phyloP scores from a whole-genome alignment of 1,284 basidiomycete species.

The Puccinia polysora region DNA sequence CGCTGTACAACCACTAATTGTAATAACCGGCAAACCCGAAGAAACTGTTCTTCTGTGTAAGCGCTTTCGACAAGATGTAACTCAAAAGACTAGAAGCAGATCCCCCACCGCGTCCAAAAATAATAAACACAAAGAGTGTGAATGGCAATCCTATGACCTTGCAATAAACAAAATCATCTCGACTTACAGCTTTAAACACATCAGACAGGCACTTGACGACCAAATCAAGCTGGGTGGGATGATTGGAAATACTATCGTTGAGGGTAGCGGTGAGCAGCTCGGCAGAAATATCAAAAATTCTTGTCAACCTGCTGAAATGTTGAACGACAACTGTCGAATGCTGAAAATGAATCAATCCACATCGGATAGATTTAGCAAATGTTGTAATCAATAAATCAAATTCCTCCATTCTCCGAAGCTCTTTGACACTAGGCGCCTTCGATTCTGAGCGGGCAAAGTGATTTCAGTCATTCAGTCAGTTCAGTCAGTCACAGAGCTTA shows the following conservation, averaged over 20 bases:
- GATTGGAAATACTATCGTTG: constrained; percentile 6
- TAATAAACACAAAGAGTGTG: no score
- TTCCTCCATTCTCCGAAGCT: constrained; percentile 20
- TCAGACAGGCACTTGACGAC: constrained; percentile 22
- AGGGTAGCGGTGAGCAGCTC: constrained; percentile 19
- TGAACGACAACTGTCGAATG: constrained; percentile 22
- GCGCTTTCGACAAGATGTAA: constrained; percentile 5
- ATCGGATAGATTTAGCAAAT: constrained; percentile 35
- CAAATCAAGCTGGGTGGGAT: neutral
- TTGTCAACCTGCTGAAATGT: constrained; percentile 28
- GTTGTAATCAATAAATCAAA: constrained; percentile 42
- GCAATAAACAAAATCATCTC: neutral
- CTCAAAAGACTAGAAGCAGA: constrained; percentile 43
- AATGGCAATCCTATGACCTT: neutral
- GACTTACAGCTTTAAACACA: constrained; percentile 27
- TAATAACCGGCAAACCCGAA: constrained; percentile 48
- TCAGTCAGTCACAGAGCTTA: neutral
- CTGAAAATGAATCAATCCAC: constrained; percentile 35
- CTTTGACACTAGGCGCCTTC: constrained; percentile 1
- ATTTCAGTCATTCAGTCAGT: no score
- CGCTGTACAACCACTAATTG: constrained; percentile 49
- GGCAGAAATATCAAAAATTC: constrained; percentile 33
- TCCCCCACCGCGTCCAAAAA: no score
- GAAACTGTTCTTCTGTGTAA: constrained; percentile 45
- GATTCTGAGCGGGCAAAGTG: no score